These are phyloP conservation scores for Infundibulicybe gibba DNA, from an alignment of 768 basidiomycete species.

Conservation along the genomic window DNA sequence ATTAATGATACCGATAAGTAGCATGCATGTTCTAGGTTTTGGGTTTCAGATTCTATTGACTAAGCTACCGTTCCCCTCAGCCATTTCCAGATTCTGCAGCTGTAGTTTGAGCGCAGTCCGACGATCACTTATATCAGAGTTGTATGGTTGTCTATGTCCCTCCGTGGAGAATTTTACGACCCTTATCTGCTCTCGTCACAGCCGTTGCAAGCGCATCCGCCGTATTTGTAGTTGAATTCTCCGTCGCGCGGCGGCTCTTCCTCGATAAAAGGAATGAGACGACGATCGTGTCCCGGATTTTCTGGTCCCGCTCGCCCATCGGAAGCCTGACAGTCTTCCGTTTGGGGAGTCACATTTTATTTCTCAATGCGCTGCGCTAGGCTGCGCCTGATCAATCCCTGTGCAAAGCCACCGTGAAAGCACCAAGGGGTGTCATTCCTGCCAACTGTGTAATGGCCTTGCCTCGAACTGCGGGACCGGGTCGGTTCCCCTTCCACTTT, in stretches of 20 bases:
- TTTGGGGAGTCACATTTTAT: constrained; percentile 12
- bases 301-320: constrained; percentile 25
- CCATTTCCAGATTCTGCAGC: no score
- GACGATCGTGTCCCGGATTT: constrained; percentile 33
- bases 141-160: no score
- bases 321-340: constrained; percentile 21
- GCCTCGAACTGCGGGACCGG: constrained; percentile 33
- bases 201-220: constrained; percentile 8
- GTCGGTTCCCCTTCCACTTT: constrained; percentile 37
- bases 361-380: constrained; percentile 23
- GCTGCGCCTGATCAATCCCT: constrained; percentile 25
- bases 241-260: constrained; percentile 28
- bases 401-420: constrained; percentile 24
- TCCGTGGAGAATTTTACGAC: no score
- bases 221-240: constrained; percentile 16
- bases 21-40: no score
- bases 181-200: no score
- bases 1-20: no score
- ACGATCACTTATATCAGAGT: no score
- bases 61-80: no score
- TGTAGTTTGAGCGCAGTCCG: no score
- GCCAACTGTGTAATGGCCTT: constrained; percentile 5
- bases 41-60: no score
- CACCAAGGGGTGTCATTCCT: constrained; percentile 1
- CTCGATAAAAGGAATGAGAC: constrained; percentile 39